Conservation (phyloP, 2,329 filamentous ascomycete genomes). For the Microcyclosporella mali region DNA sequence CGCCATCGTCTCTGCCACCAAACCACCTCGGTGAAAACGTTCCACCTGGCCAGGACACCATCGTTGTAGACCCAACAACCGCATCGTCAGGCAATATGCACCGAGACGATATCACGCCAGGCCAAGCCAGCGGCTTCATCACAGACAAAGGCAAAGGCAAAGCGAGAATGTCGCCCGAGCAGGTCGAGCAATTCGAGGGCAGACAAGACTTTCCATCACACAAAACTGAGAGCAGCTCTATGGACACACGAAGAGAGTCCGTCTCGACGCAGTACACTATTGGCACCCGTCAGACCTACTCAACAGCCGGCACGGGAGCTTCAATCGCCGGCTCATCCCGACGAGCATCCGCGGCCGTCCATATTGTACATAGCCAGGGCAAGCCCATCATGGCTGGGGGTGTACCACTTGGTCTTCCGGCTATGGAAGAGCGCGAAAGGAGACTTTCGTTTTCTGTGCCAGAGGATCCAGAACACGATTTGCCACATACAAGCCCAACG, state of each 20-base stretch:
- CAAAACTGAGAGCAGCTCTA: conserved; percentile 2
- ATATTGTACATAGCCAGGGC: neutral
- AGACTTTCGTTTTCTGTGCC: neutral
- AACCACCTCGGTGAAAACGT: conserved; percentile 13
- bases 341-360: neutral
- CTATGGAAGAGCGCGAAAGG: conserved; percentile 1
- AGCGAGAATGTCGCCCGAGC: conserved; percentile 1
- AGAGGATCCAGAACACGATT: too few relatives aligned
- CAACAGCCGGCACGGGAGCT: conserved; percentile 4
- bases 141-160: conserved; percentile 8
- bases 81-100: neutral
- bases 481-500: too few relatives aligned
- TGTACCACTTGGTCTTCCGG: conserved; percentile 1
- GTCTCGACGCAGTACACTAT: conserved; percentile 4
- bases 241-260: conserved; percentile 3
- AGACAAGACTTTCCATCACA: neutral
- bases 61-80: conserved; percentile 1
- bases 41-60: conserved; percentile 4
- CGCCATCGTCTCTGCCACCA: conserved; percentile 5
- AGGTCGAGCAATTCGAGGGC: neutral
- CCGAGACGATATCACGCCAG: conserved; percentile 4
- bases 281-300: conserved; percentile 2
- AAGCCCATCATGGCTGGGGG: conserved; percentile 5
- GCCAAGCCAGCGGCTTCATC: neutral
- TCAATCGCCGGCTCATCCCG: conserved; percentile 3